Percentiles rank a stretch among this genome's conserved stretches.
These are phyloP conservation scores for Xylaria scruposa DNA, from an alignment of 495 filamentous ascomycete species.

Conservation along the genomic window DNA sequence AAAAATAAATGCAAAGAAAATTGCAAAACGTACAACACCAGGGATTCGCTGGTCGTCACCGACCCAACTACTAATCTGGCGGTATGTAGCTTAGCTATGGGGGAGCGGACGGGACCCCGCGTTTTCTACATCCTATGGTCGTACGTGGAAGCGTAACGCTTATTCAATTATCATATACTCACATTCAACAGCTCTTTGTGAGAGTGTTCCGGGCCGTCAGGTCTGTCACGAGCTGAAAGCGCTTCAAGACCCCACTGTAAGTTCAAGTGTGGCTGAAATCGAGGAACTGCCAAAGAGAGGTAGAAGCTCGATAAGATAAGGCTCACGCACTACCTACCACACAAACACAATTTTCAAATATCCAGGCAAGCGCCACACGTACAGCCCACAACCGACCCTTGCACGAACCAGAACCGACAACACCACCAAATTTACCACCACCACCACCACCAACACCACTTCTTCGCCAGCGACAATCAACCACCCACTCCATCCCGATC, in stretches of 20 bases:
- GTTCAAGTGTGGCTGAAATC: not conserved
- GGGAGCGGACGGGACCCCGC: slow-evolving; percentile 1
- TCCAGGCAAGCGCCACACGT: slow-evolving; percentile 24
- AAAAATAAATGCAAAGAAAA: too few species aligned
- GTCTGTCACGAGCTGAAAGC: not conserved
- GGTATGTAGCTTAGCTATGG: not conserved
- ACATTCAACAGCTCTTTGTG: not conserved
- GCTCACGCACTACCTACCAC: slow-evolving; percentile 7
- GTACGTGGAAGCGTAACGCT: too few species aligned
- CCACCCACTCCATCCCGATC: slow-evolving; percentile 58
- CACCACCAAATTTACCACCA: slow-evolving; percentile 11
- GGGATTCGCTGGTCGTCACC: slow-evolving; percentile 51
- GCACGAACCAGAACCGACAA: not conserved
- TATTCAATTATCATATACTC: too few species aligned
- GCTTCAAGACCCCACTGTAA: not conserved
- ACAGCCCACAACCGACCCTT: slow-evolving; percentile 26
- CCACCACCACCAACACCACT: not conserved
- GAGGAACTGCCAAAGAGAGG: not conserved
- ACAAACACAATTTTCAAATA: slow-evolving; percentile 38
- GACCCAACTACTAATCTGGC: slow-evolving; percentile 49
- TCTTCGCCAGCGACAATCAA: slow-evolving; percentile 31
- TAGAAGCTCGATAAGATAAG: slow-evolving; percentile 16
- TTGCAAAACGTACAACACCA: slow-evolving; percentile 48
- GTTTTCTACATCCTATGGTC: slow-evolving; percentile 4
- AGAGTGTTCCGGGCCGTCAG: too few species aligned